These are phyloP conservation scores for Evernia prunastri DNA, from an alignment of 495 filamentous ascomycete genomes.

Conservation along the genomic window DNA sequence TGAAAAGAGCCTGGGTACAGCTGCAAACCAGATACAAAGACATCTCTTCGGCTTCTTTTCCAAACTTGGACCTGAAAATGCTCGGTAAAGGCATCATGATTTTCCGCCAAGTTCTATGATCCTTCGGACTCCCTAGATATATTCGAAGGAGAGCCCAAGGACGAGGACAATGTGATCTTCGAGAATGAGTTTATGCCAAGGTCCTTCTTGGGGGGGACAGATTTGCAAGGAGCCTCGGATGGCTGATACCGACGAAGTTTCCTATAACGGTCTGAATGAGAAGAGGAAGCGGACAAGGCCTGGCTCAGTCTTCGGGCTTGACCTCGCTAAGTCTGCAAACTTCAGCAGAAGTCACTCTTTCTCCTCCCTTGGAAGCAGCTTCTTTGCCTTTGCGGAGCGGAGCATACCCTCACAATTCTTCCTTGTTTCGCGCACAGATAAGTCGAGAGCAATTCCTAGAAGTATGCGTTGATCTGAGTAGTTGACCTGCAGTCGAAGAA, in stretches of 20 bases:
- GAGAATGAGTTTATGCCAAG: background rate
- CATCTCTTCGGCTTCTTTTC: conserved; percentile 42
- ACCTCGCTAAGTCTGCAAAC: background rate
- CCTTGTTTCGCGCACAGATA: background rate
- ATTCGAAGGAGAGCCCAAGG: background rate
- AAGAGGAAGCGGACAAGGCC: background rate
- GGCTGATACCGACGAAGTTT: background rate
- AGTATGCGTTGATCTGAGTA: background rate
- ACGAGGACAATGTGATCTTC: background rate
- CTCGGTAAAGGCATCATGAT: background rate
- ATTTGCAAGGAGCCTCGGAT: background rate
- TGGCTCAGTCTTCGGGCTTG: background rate
- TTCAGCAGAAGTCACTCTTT: background rate
- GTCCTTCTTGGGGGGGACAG: background rate
- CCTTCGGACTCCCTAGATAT: background rate
- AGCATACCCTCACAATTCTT: background rate
- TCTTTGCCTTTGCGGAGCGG: background rate
- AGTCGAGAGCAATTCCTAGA: background rate
- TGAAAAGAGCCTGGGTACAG: conserved; percentile 50
- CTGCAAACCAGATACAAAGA: conserved; percentile 47
- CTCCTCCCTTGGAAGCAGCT: background rate
- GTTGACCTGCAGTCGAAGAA: background rate
- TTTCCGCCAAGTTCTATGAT: background rate
- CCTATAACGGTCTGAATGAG: background rate
- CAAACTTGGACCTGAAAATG: conserved; percentile 9